Evolutionary conservation across 176 grass and related monocot species (phyloP).

Genomic region (Oryza meridionalis): DNA sequence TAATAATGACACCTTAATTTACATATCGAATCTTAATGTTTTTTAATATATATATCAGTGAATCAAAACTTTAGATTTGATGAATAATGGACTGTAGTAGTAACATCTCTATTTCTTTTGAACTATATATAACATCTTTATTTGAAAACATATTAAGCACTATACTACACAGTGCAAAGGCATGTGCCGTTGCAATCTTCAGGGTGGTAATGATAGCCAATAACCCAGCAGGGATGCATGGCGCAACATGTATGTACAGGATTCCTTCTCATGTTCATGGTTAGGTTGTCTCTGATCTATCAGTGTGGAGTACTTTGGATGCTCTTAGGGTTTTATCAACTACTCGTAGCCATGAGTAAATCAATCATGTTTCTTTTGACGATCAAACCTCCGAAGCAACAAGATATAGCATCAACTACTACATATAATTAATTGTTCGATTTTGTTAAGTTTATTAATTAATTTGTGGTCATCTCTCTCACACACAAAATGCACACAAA

Average conservation of each 20-base stretch:
- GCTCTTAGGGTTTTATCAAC: not conserved
- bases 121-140: not conserved
- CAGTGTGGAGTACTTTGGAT: not conserved
- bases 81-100: not conserved
- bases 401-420: no score
- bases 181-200: not conserved
- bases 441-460: not conserved
- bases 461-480: not conserved
- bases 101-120: not conserved
- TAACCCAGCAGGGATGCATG: not conserved
- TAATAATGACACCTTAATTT: no score
- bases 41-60: no score
- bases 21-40: no score
- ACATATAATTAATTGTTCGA: not conserved
- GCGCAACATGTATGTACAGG: not conserved
- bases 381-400: not conserved
- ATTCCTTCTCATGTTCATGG: not conserved
- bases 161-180: not conserved
- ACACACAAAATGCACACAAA: not conserved
- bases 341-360: not conserved
- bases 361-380: conserved; percentile 10
- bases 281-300: not conserved
- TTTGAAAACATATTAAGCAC: not conserved
- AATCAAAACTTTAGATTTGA: not conserved
- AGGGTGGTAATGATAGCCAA: not conserved